phyloP scores from a whole-genome alignment of 352 stramenopile genomes.

The Phytophthora citricola region DNA sequence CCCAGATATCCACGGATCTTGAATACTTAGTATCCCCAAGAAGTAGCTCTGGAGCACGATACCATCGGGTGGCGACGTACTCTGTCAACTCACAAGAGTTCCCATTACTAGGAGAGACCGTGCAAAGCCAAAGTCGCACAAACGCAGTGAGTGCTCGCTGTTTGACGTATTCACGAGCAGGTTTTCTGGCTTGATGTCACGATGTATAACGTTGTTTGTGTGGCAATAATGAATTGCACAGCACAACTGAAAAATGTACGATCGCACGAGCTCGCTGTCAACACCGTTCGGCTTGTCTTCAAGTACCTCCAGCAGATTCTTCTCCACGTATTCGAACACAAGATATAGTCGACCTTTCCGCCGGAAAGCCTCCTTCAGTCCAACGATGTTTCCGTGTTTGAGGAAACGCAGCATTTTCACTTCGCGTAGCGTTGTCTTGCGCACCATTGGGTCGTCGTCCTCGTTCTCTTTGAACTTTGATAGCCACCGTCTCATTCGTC shows the following conservation, averaged over 20 bases:
- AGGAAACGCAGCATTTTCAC: slow-evolving; percentile 99
- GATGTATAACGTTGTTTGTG: slow-evolving; percentile 96
- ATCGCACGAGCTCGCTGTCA: slow-evolving; percentile 93
- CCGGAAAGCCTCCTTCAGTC: slow-evolving; percentile 98
- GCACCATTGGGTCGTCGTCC: slow-evolving; percentile 91
- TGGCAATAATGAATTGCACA: slow-evolving; percentile 98
- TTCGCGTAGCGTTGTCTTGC: slow-evolving; percentile 95
- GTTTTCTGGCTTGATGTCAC: slow-evolving; percentile 99
- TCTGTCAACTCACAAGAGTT: slow-evolving; percentile 96
- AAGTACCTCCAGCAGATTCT: slow-evolving; percentile 96
- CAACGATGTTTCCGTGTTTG: slow-evolving; percentile 98
- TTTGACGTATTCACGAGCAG: slow-evolving; percentile 96
- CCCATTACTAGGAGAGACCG: slow-evolving; percentile 76
- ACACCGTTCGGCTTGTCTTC: slow-evolving; percentile 92
- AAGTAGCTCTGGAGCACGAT: slow-evolving; percentile 98
- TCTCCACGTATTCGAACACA: slow-evolving; percentile 98
- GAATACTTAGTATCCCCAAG: slow-evolving; percentile 99
- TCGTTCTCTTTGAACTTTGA: slow-evolving; percentile 99
- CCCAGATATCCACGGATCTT: slow-evolving; percentile 96
- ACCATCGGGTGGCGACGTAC: slow-evolving; percentile 99
- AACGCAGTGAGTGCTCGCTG: slow-evolving; percentile 95
- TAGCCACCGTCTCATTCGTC: slow-evolving; percentile 97
- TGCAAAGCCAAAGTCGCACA: slow-evolving; percentile 99
- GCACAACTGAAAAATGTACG: slow-evolving; percentile 99
- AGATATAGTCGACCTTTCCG: slow-evolving; percentile 96